Percentiles rank a stretch among this genome's conserved stretches.
phyloP scores from a whole-genome alignment of 129 eudicot genomes.

The Centella asiatica region DNA sequence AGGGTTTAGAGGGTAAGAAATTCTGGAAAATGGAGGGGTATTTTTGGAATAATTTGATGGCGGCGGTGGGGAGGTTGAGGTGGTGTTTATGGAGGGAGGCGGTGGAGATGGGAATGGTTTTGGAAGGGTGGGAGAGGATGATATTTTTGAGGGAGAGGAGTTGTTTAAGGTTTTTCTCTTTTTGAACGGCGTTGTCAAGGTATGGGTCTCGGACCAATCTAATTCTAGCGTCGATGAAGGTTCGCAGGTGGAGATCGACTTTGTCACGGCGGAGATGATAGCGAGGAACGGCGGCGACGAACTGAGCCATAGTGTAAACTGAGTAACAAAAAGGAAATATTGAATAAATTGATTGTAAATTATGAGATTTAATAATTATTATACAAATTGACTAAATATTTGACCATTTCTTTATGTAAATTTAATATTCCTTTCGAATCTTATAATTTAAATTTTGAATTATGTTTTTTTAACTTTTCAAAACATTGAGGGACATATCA shows the following conservation, averaged over 20 bases:
- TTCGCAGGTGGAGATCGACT: conserved; percentile 36
- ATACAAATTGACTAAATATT: no score
- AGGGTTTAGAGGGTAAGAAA: conserved; percentile 35
- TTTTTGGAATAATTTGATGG: conserved; percentile 45
- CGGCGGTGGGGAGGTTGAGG: conserved; percentile 55
- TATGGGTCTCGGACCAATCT: conserved; percentile 84
- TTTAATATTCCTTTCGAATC: no score
- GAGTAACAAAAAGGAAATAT: background rate
- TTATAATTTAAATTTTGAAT: no score
- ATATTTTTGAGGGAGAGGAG: conserved; percentile 49
- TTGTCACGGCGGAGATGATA: conserved; percentile 20
- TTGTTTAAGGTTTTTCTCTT: conserved; percentile 65
- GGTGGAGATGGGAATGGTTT: conserved; percentile 47
- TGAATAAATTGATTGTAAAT: background rate
- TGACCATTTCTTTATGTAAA: no score
- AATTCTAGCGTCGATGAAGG: conserved; percentile 68
- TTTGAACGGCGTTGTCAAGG: conserved; percentile 69
- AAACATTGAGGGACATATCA: no score
- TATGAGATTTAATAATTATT: no score
- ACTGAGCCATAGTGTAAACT: conserved; percentile 15
- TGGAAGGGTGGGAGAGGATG: conserved; percentile 60
- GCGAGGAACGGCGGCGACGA: conserved; percentile 10
- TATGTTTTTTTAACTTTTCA: no score
- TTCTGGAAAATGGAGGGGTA: conserved; percentile 60
- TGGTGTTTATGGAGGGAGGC: conserved; percentile 44